Base-by-base conservation (phyloP, 2,329 filamentous ascomycete genomes). In the Ceratocystis huliohia region DNA sequence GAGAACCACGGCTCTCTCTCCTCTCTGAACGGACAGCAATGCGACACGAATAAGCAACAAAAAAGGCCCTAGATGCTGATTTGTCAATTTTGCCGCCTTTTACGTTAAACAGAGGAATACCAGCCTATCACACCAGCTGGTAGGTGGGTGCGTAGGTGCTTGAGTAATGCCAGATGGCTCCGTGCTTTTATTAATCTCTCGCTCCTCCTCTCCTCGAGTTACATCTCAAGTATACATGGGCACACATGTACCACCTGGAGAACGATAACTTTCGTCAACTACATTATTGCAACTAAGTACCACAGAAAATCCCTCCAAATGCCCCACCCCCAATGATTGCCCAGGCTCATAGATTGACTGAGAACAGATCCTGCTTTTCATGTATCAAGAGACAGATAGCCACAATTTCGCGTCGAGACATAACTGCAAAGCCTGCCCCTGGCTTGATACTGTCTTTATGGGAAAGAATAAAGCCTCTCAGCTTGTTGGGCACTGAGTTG, bases 141-240 rank as follows among this genome's bases (percentile, higher is more conserved):
- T 15, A 41, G 37, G 37, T 41, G 37, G 37, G 13, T 41, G 37
- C 37, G 37, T 4, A 61, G 56, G 28, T 30, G 13, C 33, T 30
- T 59, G 8, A 17, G 25, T 28, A 25, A 59, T 17, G 20, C 22
- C 22, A n/a, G 56, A 33, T 25, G 37, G 15, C 15, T 37, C 13
- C 56, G 17, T 61, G 25, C n/a, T 61, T 10, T n/a, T 61, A 61
- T 61, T 50, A 50, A 50, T 22, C 22, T 50, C 48, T 50, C 48
- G 22, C 48, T 22, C 37, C 37, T 41, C 37, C 37, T 41, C 37
- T 41, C 37, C 37, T 22, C 20, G 48, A 50, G 48, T 50, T 50
- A 50, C 48, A 50, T 50, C 48, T 41, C 48, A 50, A 50, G 48
- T 50, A 20, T 22, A 20, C 48, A 10, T 7, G 46, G n/a, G 46